phyloP scores from a whole-genome alignment of 2,329 filamentous ascomycete genomes.

The Pyrenophora graminea region DNA sequence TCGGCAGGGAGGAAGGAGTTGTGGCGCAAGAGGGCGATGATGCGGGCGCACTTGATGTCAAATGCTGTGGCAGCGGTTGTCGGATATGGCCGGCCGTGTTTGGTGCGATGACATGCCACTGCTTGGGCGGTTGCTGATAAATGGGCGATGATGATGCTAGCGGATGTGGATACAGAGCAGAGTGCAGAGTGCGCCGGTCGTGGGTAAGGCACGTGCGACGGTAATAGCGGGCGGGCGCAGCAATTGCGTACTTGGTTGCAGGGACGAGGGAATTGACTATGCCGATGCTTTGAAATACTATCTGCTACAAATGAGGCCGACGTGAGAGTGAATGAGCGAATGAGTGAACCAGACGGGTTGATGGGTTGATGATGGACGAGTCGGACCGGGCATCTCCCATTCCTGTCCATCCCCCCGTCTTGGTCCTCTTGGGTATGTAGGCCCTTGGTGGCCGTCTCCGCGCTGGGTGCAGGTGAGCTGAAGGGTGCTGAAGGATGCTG shows the following conservation, averaged over 20 bases:
- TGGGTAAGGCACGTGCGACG: conserved; percentile 18
- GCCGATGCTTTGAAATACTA: conserved; percentile 1
- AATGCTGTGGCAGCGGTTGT: background rate
- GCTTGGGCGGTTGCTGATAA: conserved; percentile 32
- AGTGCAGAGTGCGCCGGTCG: conserved; percentile 8
- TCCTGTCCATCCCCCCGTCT: no score
- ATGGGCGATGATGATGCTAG: conserved; percentile 7
- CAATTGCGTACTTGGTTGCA: background rate
- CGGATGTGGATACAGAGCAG: background rate
- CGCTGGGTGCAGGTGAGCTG: no score
- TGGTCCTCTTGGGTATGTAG: no score
- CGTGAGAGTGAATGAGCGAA: no score
- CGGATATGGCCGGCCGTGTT: background rate
- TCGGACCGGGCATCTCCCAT: no score
- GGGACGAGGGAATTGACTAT: background rate
- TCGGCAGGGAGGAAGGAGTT: background rate
- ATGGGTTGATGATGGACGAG: no score
- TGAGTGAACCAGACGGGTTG: no score
- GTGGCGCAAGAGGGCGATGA: background rate
- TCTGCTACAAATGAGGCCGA: no score
- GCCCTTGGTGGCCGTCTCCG: no score
- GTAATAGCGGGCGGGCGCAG: background rate
- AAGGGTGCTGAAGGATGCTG: no score
- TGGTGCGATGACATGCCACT: conserved; percentile 21
- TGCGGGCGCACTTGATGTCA: background rate